Evolutionary conservation across 1,284 basidiomycete genomes (phyloP).

Genomic region (Ustilago trichophora): DNA sequence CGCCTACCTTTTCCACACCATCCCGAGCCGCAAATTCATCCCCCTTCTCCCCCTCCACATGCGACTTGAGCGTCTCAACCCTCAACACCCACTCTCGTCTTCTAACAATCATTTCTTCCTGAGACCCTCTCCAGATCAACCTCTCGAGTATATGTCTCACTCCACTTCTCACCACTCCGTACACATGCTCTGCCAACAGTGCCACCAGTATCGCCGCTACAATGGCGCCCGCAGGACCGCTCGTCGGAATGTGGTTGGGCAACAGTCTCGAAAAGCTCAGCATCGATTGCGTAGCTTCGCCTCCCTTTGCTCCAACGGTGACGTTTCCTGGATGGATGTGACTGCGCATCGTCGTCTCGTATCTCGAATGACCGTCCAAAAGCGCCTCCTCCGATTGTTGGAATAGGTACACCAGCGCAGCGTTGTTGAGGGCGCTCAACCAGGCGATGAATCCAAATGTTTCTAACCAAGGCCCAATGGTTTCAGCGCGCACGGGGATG

Average conservation of each 20-base stretch:
- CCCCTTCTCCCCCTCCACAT: constrained; percentile 5
- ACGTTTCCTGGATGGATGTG: constrained; percentile 38
- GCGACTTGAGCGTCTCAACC: constrained; percentile 31
- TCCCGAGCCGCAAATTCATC: too few species aligned
- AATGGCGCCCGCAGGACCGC: constrained; percentile 46
- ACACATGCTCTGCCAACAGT: constrained; percentile 60
- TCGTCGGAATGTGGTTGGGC: constrained; percentile 40
- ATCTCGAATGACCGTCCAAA: constrained; percentile 33
- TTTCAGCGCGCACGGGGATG: constrained; percentile 83
- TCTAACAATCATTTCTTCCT: constrained; percentile 55
- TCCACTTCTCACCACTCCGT: constrained; percentile 41
- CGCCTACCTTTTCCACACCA: too few species aligned
- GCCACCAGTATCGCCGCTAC: constrained; percentile 57
- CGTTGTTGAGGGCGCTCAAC: constrained; percentile 54
- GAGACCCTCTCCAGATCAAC: constrained; percentile 55
- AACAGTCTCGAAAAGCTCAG: constrained; percentile 44
- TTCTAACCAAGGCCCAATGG: constrained; percentile 93
- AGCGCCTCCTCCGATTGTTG: constrained; percentile 38
- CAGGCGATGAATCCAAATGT: constrained; percentile 70
- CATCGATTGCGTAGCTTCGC: constrained; percentile 20
- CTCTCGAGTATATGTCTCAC: constrained; percentile 58
- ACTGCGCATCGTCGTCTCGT: constrained; percentile 54
- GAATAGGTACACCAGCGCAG: constrained; percentile 58
- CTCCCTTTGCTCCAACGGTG: neutral
- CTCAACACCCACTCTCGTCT: constrained; percentile 57